phyloP scores from a whole-genome alignment of 495 filamentous ascomycete genomes.

The Trichodelitschia bisporula region DNA sequence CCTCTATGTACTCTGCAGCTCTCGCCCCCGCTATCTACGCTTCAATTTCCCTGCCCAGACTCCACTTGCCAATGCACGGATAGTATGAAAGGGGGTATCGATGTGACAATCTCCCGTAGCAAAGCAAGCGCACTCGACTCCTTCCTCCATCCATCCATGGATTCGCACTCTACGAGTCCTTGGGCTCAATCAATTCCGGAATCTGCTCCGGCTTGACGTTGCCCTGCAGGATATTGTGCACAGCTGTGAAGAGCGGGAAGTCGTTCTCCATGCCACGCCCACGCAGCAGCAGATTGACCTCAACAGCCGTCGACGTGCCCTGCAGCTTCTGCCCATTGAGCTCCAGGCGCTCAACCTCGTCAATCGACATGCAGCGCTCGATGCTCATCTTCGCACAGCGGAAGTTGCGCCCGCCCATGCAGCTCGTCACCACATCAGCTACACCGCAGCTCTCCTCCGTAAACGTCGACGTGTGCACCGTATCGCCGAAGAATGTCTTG shows the following conservation, averaged over 20 bases:
- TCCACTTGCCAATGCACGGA: too few species aligned
- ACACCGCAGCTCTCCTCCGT: constrained; percentile 92
- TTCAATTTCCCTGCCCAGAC: too few species aligned
- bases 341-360: constrained; percentile 68
- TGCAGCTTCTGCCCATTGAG: constrained; percentile 96
- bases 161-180: too few species aligned
- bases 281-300: constrained; percentile 75
- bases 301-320: constrained; percentile 71
- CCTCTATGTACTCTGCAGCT: too few species aligned
- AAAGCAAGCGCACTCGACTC: too few species aligned
- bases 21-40: too few species aligned
- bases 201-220: constrained; percentile 19
- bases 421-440: constrained; percentile 87
- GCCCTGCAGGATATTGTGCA: constrained; percentile 29
- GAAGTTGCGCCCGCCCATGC: constrained; percentile 78
- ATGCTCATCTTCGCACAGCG: constrained; percentile 76
- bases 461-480: constrained; percentile 59
- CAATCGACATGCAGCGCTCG: constrained; percentile 48
- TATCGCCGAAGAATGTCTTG: constrained; percentile 67
- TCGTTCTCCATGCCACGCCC: constrained; percentile 49
- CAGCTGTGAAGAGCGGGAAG: constrained; percentile 78
- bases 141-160: too few species aligned
- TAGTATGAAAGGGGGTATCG: too few species aligned
- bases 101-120: too few species aligned
- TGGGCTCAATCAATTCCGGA: constrained; percentile 16